Conservation (phyloP, 106 monocot species). For the Platanthera guangdongensis region DNA sequence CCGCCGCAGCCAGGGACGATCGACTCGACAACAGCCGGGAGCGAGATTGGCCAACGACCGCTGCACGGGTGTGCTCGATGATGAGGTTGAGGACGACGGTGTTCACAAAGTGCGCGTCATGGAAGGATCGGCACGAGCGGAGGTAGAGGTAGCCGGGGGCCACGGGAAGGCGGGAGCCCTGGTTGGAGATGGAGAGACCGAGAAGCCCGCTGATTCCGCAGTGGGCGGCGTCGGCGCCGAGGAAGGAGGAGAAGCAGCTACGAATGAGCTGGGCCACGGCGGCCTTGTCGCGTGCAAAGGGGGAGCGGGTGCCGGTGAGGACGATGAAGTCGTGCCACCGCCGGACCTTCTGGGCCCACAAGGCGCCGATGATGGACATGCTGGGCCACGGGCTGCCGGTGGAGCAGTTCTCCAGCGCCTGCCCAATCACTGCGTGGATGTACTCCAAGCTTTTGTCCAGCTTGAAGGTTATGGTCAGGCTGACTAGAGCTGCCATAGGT, state of each 20-base stretch:
- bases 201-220: slow-evolving; percentile 69
- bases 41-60: slow-evolving; percentile 24
- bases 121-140: slow-evolving; percentile 60
- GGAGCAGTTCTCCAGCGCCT: slow-evolving; percentile 82
- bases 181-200: slow-evolving; percentile 37
- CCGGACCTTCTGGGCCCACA: slow-evolving; percentile 82
- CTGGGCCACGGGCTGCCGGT: slow-evolving; percentile 70
- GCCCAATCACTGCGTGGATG: slow-evolving; percentile 47
- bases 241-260: slow-evolving; percentile 78
- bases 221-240: slow-evolving; percentile 22
- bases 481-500: slow-evolving; percentile 91
- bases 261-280: slow-evolving; percentile 61
- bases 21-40: slow-evolving; percentile 24
- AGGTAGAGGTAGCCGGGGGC: slow-evolving; percentile 73
- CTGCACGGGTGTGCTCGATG: slow-evolving; percentile 30
- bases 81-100: slow-evolving; percentile 47
- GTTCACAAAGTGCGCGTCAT: slow-evolving; percentile 61
- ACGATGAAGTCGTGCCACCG: slow-evolving; percentile 92
- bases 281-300: slow-evolving; percentile 64
- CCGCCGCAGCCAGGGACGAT: slow-evolving; percentile 40
- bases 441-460: slow-evolving; percentile 70
- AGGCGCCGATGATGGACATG: slow-evolving; percentile 82
- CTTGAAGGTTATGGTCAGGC: slow-evolving; percentile 90
- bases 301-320: slow-evolving; percentile 55
- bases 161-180: slow-evolving; percentile 21